Evolutionary conservation across 2,329 filamentous ascomycete species (phyloP).

Genomic region (Tolypocladium sp.): DNA sequence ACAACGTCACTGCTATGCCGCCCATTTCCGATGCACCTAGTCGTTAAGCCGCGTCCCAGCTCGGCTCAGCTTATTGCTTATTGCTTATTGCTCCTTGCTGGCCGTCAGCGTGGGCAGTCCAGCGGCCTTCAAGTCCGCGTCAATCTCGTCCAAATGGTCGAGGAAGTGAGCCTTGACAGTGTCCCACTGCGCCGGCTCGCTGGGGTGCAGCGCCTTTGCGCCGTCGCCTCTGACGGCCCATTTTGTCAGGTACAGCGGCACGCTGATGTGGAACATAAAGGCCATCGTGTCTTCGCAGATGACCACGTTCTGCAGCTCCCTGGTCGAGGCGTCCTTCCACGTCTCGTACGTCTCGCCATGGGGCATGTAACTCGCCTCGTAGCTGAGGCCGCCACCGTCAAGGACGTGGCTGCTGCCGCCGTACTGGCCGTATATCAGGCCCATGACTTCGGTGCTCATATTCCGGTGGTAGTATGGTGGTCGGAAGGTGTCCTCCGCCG

Average conservation of each 20-base stretch:
- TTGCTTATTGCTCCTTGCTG: neutral
- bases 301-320: constrained; percentile 14
- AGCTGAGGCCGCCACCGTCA: constrained; percentile 20
- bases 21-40: neutral
- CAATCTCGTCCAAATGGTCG: constrained; percentile 14
- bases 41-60: neutral
- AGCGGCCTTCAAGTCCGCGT: constrained; percentile 11
- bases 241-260: constrained; percentile 13
- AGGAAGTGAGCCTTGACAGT: constrained; percentile 15
- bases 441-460: constrained; percentile 48
- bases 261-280: constrained; percentile 34
- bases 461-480: constrained; percentile 59
- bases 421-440: constrained; percentile 31
- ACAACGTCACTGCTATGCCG: neutral
- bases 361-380: constrained; percentile 24
- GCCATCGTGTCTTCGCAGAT: constrained; percentile 23
- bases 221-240: constrained; percentile 14
- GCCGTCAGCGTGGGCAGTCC: constrained; percentile 4
- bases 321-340: constrained; percentile 15
- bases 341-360: constrained; percentile 23
- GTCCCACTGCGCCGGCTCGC: constrained; percentile 12
- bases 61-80: neutral
- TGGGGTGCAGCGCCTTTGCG: constrained; percentile 8
- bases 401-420: constrained; percentile 18
- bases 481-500: constrained; percentile 51